Evolutionary conservation across 1,139 yeast genomes (phyloP).

Genomic region (Pichia sp.): DNA sequence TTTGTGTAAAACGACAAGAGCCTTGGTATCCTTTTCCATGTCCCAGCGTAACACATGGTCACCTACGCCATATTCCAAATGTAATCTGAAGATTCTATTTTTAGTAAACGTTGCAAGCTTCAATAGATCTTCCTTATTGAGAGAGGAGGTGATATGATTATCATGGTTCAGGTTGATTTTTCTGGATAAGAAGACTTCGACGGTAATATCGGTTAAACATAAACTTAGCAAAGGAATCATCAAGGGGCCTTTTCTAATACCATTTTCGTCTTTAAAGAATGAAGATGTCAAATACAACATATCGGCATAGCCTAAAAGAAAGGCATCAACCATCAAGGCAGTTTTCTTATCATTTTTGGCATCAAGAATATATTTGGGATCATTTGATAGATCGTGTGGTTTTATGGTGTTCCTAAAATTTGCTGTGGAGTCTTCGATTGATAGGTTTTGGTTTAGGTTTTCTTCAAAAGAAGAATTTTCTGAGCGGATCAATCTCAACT

Average conservation of each 20-base stretch:
- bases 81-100: conserved; percentile 53
- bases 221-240: conserved; percentile 69
- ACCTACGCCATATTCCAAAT: conserved; percentile 88
- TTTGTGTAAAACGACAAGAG: conserved; percentile 64
- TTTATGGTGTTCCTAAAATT: background rate
- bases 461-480: background rate
- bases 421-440: background rate
- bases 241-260: conserved; percentile 76
- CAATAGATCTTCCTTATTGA: conserved; percentile 6
- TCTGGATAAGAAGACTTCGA: conserved; percentile 21
- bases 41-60: conserved; percentile 77
- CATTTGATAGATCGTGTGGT: background rate
- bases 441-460: background rate
- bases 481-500: background rate
- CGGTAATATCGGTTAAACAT: conserved; percentile 51
- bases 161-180: background rate
- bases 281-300: conserved; percentile 72
- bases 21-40: conserved; percentile 67
- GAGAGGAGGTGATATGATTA: background rate
- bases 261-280: conserved; percentile 72
- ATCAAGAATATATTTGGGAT: conserved; percentile 18
- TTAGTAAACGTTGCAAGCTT: conserved; percentile 27
- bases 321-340: conserved; percentile 56
- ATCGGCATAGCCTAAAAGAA: conserved; percentile 75
- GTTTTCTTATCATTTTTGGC: conserved; percentile 41